phyloP scores from a whole-genome alignment of 2,329 filamentous ascomycete genomes.

The Aspergillus fischeri region DNA sequence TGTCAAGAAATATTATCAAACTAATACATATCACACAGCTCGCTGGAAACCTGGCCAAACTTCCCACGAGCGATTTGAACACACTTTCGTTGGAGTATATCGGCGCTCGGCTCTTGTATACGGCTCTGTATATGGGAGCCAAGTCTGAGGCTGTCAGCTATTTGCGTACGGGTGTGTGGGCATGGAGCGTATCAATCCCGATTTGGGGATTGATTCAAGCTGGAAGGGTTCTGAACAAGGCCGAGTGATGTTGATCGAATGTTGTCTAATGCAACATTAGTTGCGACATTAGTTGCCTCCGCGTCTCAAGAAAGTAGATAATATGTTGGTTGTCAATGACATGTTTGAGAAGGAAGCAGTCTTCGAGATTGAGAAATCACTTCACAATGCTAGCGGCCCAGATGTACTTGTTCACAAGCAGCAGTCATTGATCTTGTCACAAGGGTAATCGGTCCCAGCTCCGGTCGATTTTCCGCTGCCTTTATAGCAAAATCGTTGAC shows the following conservation, averaged over 20 bases:
- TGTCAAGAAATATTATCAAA: neutral
- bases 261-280: neutral
- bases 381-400: no score
- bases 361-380: no score
- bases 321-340: no score
- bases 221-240: conserved; percentile 14
- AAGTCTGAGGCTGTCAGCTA: conserved; percentile 30
- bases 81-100: conserved; percentile 30
- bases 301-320: no score
- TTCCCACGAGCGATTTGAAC: conserved; percentile 30
- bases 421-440: no score
- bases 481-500: no score
- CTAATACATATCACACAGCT: conserved; percentile 15
- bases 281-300: no score
- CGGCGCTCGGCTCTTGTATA: conserved; percentile 29
- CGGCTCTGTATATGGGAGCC: conserved; percentile 30
- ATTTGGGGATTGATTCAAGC: conserved; percentile 30
- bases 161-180: conserved; percentile 29
- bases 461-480: no score
- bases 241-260: neutral
- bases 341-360: no score
- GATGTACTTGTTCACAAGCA: no score
- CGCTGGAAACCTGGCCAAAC: conserved; percentile 29
- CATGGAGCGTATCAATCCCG: conserved; percentile 31
- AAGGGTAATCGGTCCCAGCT: no score